Base-by-base conservation (phyloP, 768 basidiomycete species). In the Collybiopsis luxurians region DNA sequence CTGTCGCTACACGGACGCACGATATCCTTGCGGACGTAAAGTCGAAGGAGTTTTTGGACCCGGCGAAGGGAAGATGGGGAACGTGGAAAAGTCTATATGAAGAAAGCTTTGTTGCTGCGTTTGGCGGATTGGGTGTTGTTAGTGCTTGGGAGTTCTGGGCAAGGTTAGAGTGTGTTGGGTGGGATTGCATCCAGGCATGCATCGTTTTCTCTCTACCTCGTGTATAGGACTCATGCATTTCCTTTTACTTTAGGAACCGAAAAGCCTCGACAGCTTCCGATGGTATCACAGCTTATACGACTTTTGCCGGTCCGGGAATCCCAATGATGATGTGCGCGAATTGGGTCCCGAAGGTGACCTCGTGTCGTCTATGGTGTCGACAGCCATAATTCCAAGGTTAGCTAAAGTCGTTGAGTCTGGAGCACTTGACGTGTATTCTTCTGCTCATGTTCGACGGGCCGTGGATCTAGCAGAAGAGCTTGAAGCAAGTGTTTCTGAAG, bases 61-160 rank as follows among this genome's bases (percentile, higher is more conserved):
- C 95, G 1, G 77, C 75, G 10, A 78, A 82, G 55, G 94, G 92
- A 0, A 69, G 68, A 42, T 89, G 69, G 89, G 78, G 48, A 68
- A 77, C 67, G 61, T 98, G 95, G 95, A 77, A 93, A 53, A 77
- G 81, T 59, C 79, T 77, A 59, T 93, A 88, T 62, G 76, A 76
- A 4, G 95, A 98, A 60, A 92, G 82, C 58, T 98, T 96, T 71
- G 73, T 79, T 2, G 86, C 89, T 38, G 95, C 95, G 3, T 98
- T 91, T 36, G 87, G 87, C 21, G 84, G 87, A 4, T 71, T 88
- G 54, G 86, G 79, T 7, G 71, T 87, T 60, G 78, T 87, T 1
- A 79, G 80, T 28, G 83, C 84, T 30, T 89, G 87, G 87, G 87
- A 87, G 64, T 89, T 87, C 64, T 89, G 86, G 85, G 78, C 76